Base-by-base conservation (phyloP, 495 filamentous ascomycete genomes). In the Xylaria grammica region DNA sequence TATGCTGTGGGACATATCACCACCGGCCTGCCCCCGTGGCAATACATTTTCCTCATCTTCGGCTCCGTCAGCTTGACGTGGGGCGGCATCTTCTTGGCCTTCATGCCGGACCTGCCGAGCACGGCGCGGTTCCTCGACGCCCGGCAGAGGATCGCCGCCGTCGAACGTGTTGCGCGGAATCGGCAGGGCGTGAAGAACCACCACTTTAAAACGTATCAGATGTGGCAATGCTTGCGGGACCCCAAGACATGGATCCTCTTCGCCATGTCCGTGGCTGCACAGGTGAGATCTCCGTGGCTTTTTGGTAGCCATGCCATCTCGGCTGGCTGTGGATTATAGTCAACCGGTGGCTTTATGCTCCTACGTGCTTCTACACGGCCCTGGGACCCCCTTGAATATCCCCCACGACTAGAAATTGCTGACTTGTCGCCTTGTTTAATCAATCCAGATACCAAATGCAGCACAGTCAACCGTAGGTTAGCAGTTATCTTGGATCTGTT, bases 121-220 rank as follows among this genome's bases (percentile, higher is more conserved):
- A 83, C 80, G 0, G 84, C 86, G 0, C 77, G 75, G 3, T 85
- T 86, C 19, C 76, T 89, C 8, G 79, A 65, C 44, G 71, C 75
- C 20, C 70, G 73, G 26, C 77, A 88, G 66, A 82, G 78, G 15
- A 75, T 80, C 6, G 74, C 86, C 26, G 85, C 85, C 0, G 77
- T 88, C 15, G 79, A 85, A 53, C 74, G 85, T 24, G 70, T 88
- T 5, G 74, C 82, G 15, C 78, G 74, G 13, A 87, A 89, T 53
- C 80, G 83, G 38, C 86, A 86, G 11, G 86, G 86, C 20, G 78
- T 89, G 10, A 86, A 89, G 75, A 88, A 88, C 44, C 85, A 85
- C 61, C 82, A 86, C 55, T 78, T 80, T 59, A 72, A 74, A 32
- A 61, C 53, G 15, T 75, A 78, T 48, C 77, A 80, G 66, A 77